These are phyloP conservation scores for Boletus rubroflammeus DNA, from an alignment of 768 basidiomycete genomes.

Conservation along the genomic window DNA sequence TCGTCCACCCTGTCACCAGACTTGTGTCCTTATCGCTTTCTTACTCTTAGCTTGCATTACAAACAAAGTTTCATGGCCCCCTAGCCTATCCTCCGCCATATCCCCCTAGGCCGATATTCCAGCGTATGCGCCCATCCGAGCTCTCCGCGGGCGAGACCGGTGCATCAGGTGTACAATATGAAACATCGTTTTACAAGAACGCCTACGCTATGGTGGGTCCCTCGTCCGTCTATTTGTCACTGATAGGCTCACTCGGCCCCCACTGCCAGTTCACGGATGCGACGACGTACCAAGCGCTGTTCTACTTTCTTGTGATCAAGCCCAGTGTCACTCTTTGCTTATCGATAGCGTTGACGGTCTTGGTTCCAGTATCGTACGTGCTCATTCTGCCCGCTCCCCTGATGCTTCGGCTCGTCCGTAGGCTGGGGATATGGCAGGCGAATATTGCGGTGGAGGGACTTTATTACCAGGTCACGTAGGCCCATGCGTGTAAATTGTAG, in stretches of 20 bases:
- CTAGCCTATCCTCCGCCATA: conserved; percentile 59
- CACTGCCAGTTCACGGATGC: conserved; percentile 66
- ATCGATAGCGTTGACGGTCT: conserved; percentile 47
- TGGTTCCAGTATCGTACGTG: conserved; percentile 55
- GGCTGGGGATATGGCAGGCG: conserved; percentile 79
- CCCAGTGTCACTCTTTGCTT: conserved; percentile 73
- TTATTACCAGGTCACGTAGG: conserved; percentile 36
- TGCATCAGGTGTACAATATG: conserved; percentile 37
- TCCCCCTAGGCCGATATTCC: conserved; percentile 73
- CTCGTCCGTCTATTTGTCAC: neutral
- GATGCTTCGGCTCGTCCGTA: conserved; percentile 58
- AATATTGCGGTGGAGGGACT: conserved; percentile 76
- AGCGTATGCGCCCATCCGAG: conserved; percentile 51
- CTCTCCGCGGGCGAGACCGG: conserved; percentile 50
- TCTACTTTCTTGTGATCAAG: conserved; percentile 88
- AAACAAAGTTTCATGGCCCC: conserved; percentile 66
- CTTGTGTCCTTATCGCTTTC: conserved; percentile 14
- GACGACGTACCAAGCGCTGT: conserved; percentile 79
- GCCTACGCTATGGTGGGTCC: conserved; percentile 70
- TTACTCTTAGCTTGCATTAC: conserved; percentile 52
- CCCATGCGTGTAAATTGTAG: neutral
- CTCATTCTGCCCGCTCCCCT: conserved; percentile 68
- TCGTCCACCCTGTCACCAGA: neutral
- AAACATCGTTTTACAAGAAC: conserved; percentile 78
- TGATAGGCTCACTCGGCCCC: conserved; percentile 7